Evolutionary conservation across 768 basidiomycete species (phyloP), one percentile per base, ranked within the genome.

Genomic region (Suillus ampliporus): DNA sequence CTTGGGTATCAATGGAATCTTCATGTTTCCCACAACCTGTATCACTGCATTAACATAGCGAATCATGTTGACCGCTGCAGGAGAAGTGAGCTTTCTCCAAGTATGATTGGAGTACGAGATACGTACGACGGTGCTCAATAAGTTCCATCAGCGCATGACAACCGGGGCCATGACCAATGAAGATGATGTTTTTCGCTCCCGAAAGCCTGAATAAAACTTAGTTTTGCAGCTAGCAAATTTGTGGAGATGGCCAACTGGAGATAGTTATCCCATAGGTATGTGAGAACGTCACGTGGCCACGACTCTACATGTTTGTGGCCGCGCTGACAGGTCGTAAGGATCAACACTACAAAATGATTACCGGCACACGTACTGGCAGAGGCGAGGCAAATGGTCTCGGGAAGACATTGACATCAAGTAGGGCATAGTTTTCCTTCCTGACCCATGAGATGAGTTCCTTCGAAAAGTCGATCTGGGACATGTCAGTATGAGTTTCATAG

Each of bases 251-350:
- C 91, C 63, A 68, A 97, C 96, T 91, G 88, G 64, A 99, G 82
- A 70, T 95, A 96, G 70, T 98, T 97, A 74, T 99, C 97, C 97
- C 97, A 99, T 13, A 99, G 75, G 72, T 98, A 97, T 4, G 83
- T 82, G 62, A 97, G 72, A 26, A 96, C 77, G 34, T 91, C 86
- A 53, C 74, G 81, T 9, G 81, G 28, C 54, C 54, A 56, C 11
- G 54, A 56, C 6, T 56, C 54, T 19, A 56, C 54, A 38, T 40
- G 54, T 19, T 56, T 56, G 54, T 56, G 54, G 17, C 38, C 38
- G 54, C 54, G 38, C 54, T 56, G 17, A 28, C 23, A 40, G 54
- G 6, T 15, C 23, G 2, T 19, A 40, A 7, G 38, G 21, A 38
- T 56, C 38, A 19, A 28, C 26, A 19, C 23, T 13, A 56, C 11